A percentile compares a stretch with the other conserved stretches of the same genome.
Conservation (phyloP, 208 protist genomes). For the Phytomonas sp. region DNA sequence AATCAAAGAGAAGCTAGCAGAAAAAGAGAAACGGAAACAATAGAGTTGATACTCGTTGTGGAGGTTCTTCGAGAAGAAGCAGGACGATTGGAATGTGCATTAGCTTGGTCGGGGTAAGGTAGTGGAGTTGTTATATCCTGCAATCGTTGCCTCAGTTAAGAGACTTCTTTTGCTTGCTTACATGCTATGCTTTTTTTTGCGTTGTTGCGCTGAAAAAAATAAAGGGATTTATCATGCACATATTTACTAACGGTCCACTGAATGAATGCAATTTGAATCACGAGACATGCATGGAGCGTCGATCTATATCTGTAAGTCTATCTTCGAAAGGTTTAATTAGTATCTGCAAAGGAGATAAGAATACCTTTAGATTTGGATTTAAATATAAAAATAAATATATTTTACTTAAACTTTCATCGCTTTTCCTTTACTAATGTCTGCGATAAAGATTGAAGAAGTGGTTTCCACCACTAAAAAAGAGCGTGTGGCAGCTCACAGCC, state of each 20-base stretch:
- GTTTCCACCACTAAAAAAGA: slow-evolving; percentile 94
- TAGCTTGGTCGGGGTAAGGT: background rate
- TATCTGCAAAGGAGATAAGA: background rate
- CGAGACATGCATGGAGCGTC: background rate
- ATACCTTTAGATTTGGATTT: background rate
- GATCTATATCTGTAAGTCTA: background rate
- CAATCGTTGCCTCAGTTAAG: background rate
- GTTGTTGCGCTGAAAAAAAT: background rate
- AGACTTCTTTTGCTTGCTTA: background rate
- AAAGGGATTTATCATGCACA: background rate
- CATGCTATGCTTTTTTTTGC: background rate
- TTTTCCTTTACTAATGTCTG: slow-evolving; percentile 49
- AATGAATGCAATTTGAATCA: background rate
- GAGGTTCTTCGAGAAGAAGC: background rate
- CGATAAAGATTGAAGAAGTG: slow-evolving; percentile 95
- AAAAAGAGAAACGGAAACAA: background rate
- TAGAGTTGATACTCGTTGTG: background rate
- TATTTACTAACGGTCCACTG: background rate
- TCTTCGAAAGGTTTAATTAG: slow-evolving; percentile 2
- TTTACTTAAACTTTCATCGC: slow-evolving; percentile 4
- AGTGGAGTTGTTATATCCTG: background rate
- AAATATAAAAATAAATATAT: background rate
- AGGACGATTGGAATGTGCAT: background rate
- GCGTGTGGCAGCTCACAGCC: slow-evolving; percentile 97
- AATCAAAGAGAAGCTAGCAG: slow-evolving; percentile 24